Evolutionary conservation across 345 rosid genomes (phyloP).

Genomic region (Eucalyptus shirleyi): DNA sequence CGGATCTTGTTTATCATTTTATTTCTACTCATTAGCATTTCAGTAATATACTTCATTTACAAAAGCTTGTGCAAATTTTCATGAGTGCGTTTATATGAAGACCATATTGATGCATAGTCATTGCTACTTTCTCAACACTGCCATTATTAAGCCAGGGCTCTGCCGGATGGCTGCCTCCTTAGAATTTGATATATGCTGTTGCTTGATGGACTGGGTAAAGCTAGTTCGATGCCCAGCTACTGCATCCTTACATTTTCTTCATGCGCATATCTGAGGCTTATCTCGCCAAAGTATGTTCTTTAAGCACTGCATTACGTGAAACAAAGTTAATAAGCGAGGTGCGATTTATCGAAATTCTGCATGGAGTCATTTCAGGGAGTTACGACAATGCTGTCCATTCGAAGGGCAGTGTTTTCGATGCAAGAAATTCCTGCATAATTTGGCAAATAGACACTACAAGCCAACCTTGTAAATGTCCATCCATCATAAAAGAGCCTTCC

Average conservation of each 20-base stretch:
- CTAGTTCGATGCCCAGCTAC: neutral
- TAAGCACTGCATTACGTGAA: neutral
- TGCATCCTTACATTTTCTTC: neutral
- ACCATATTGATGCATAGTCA: neutral
- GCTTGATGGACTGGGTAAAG: neutral
- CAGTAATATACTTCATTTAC: neutral
- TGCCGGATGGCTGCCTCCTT: neutral
- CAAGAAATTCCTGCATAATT: neutral
- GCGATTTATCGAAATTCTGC: neutral
- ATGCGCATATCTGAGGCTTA: neutral
- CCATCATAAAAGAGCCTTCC: neutral
- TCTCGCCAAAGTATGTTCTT: neutral
- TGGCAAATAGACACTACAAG: neutral
- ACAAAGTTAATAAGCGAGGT: neutral
- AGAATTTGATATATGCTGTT: neutral
- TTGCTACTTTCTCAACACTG: neutral
- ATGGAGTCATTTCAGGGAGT: neutral
- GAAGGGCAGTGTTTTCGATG: neutral
- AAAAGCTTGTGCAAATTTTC: neutral
- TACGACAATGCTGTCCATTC: neutral
- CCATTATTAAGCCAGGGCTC: neutral
- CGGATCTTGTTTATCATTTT: neutral
- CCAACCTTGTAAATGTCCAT: neutral
- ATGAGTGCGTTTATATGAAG: neutral
- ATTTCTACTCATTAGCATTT: neutral